Evolutionary conservation across 371 early-diverging fungal species (phyloP).

Genomic region (Mortierella sp.): DNA sequence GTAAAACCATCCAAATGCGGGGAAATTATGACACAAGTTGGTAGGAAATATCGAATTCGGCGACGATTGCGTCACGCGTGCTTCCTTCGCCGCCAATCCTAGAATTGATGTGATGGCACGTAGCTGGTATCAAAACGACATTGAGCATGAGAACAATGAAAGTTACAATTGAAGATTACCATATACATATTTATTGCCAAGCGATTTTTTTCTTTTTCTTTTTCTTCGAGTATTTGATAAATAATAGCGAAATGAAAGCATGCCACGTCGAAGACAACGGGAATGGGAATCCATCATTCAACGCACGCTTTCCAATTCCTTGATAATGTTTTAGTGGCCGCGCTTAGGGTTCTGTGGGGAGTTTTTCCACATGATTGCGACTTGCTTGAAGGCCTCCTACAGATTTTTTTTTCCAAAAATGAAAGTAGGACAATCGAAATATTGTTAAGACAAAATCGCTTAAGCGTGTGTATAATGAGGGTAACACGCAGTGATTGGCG

Average conservation of each 20-base stretch:
- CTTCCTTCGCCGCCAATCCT: neutral
- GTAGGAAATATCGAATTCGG: neutral
- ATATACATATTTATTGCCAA: neutral
- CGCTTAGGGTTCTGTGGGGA: conserved; percentile 44
- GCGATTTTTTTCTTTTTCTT: neutral
- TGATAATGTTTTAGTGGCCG: conserved; percentile 4
- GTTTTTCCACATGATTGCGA: conserved; percentile 47
- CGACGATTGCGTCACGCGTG: neutral
- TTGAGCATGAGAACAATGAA: neutral
- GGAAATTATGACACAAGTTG: neutral
- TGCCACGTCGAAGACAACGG: neutral
- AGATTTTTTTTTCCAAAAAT: neutral
- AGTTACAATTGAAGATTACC: neutral
- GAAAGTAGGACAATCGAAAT: neutral
- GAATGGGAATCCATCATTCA: conserved; percentile 32
- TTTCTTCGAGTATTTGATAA: neutral
- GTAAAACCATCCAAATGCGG: neutral
- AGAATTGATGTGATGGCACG: neutral
- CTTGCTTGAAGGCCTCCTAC: conserved; percentile 54
- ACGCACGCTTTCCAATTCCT: neutral
- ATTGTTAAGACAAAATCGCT: neutral
- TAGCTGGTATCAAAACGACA: neutral
- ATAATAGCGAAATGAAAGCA: neutral
- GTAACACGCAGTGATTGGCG: neutral
- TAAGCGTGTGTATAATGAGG: neutral